Evolutionary conservation across 257 asterid genomes (phyloP).

Genomic region (Plantago elongata): DNA sequence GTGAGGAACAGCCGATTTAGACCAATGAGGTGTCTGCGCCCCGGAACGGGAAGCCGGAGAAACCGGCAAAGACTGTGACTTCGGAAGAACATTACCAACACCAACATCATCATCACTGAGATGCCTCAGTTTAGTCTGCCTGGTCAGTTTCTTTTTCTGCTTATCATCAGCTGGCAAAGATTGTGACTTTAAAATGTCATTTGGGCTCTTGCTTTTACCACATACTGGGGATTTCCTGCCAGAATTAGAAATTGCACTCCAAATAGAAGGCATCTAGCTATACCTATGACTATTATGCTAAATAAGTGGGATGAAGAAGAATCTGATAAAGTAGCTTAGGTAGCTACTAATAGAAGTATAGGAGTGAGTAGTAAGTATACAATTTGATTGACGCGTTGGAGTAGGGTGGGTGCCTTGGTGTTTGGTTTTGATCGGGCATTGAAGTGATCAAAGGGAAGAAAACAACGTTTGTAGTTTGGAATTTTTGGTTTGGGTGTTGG

Average conservation of each 20-base stretch:
- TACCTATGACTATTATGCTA: too few relatives aligned
- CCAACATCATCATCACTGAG: slow-evolving; percentile 43
- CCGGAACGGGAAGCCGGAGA: slow-evolving; percentile 41
- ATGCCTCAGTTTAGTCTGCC: slow-evolving; percentile 53
- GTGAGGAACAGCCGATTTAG: slow-evolving; percentile 64
- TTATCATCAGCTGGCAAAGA: slow-evolving; percentile 10
- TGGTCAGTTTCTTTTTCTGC: slow-evolving; percentile 36
- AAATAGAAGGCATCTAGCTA: slow-evolving; percentile 40
- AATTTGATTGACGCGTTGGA: too few relatives aligned
- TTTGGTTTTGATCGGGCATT: background rate
- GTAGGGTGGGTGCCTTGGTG: background rate
- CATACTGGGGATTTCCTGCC: slow-evolving; percentile 29
- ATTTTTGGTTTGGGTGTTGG: background rate
- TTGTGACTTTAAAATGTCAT: slow-evolving; percentile 23
- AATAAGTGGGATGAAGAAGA: background rate
- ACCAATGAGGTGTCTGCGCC: slow-evolving; percentile 36
- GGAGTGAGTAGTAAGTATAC: too few relatives aligned
- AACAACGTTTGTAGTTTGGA: background rate
- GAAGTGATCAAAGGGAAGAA: background rate
- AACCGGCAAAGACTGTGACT: slow-evolving; percentile 48
- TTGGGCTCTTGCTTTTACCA: slow-evolving; percentile 42
- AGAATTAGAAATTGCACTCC: slow-evolving; percentile 45
- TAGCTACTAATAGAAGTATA: too few relatives aligned
- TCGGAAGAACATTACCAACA: slow-evolving; percentile 1
- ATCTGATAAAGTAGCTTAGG: background rate